phyloP scores from a whole-genome alignment of 345 rosid species.

The Balakata baccata region DNA sequence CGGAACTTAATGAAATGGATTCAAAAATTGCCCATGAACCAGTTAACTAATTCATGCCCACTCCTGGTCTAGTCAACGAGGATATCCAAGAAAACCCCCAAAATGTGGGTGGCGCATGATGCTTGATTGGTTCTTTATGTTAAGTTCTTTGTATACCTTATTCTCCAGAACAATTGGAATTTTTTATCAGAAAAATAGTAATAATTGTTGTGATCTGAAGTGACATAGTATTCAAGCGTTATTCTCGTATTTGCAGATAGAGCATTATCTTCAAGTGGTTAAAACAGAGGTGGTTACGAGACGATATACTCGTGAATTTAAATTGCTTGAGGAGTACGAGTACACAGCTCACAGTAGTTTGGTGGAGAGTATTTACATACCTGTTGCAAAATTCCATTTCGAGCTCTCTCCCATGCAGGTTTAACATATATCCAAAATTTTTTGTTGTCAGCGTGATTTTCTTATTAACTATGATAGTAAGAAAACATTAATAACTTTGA shows the following conservation, averaged over 20 bases:
- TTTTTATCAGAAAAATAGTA: neutral
- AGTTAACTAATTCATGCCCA: no score
- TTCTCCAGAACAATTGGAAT: neutral
- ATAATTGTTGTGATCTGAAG: neutral
- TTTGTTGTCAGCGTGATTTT: neutral
- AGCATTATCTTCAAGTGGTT: slow-evolving; percentile 93
- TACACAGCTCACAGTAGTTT: slow-evolving; percentile 96
- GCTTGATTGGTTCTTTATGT: neutral
- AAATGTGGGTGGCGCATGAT: neutral
- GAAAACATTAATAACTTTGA: neutral
- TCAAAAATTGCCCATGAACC: no score
- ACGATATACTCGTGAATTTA: slow-evolving; percentile 40
- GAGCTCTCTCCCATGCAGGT: slow-evolving; percentile 99
- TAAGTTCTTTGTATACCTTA: neutral
- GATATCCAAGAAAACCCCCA: neutral
- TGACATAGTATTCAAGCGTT: neutral
- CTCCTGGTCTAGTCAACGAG: neutral
- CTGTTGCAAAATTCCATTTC: slow-evolving; percentile 82
- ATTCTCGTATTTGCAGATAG: slow-evolving; percentile 57
- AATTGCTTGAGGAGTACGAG: slow-evolving; percentile 76
- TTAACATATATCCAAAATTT: slow-evolving; percentile 1
- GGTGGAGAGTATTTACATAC: slow-evolving; percentile 64
- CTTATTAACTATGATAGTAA: neutral
- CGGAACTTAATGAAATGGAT: no score
- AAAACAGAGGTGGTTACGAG: slow-evolving; percentile 78